Conservation (phyloP, 169 alveolate species). For the Plasmodium vinckei region DNA sequence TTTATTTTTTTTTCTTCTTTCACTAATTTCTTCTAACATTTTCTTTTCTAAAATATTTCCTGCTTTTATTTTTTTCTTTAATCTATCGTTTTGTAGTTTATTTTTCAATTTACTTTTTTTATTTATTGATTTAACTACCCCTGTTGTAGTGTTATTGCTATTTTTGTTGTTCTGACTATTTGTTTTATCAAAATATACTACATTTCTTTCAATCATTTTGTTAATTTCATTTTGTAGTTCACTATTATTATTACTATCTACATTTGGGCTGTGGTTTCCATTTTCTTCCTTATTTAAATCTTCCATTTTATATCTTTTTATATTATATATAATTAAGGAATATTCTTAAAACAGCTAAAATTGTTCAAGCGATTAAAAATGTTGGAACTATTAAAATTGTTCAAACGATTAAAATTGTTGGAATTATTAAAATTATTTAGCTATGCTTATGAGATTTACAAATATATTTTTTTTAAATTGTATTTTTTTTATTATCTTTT, state of each 20-base stretch:
- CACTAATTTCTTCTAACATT: conserved; percentile 71
- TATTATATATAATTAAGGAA: too few relatives aligned
- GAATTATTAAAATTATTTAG: too few relatives aligned
- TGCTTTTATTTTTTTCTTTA: conserved; percentile 33
- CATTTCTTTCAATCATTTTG: conserved; percentile 69
- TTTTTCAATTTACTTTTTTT: conserved; percentile 23
- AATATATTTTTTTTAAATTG: too few relatives aligned
- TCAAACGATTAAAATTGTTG: too few relatives aligned
- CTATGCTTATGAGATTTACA: too few relatives aligned
- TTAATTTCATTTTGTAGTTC: conserved; percentile 62
- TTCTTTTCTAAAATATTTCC: conserved; percentile 54
- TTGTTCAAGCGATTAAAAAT: too few relatives aligned
- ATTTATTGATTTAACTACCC: conserved; percentile 1
- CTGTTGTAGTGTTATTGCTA: conserved; percentile 7
- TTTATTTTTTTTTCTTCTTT: conserved; percentile 76
- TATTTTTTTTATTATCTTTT: too few relatives aligned
- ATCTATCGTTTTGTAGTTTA: not conserved
- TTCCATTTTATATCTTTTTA: too few relatives aligned
- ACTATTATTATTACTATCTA: not conserved
- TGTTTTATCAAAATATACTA: conserved; percentile 11
- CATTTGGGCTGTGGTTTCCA: not conserved
- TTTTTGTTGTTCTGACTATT: conserved; percentile 1
- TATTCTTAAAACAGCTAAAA: too few relatives aligned
- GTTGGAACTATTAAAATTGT: too few relatives aligned
- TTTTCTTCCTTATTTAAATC: not conserved